These are phyloP conservation scores for Alternaria sp. DNA, from an alignment of 2,329 filamentous ascomycete genomes.

Conservation along the genomic window DNA sequence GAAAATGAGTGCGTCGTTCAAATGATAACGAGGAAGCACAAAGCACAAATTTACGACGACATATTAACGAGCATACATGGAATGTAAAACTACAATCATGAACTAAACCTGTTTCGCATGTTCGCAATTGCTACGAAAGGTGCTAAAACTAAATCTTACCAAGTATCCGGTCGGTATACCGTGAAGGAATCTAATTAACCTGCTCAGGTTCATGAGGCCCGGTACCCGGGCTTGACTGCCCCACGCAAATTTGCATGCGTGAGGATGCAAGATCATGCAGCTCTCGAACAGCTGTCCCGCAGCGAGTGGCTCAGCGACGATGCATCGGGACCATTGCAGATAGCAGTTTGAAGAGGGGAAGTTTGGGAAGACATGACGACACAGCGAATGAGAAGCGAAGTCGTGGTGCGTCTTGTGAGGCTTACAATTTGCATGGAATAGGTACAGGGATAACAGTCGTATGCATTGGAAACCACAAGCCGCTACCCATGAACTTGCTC, in stretches of 20 bases:
- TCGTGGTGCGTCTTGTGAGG: conserved; percentile 35
- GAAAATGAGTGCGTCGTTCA: background rate
- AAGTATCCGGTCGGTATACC: background rate
- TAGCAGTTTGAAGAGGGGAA: background rate
- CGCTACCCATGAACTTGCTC: background rate
- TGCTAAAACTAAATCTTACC: background rate
- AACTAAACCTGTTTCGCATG: background rate
- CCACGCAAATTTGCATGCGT: conserved; percentile 19
- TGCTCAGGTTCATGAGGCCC: background rate
- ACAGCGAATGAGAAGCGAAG: conserved; percentile 2
- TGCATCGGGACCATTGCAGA: conserved; percentile 3
- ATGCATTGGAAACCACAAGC: background rate
- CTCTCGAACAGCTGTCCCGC: conserved; percentile 34
- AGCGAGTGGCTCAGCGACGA: conserved; percentile 27
- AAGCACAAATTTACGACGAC: background rate
- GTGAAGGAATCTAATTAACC: background rate
- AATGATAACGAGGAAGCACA: background rate
- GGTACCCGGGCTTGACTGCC: background rate
- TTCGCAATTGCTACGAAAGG: background rate
- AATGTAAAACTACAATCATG: conserved; percentile 8
- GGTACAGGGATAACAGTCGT: background rate
- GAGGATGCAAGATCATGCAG: conserved; percentile 13
- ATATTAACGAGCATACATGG: background rate
- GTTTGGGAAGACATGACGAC: background rate
- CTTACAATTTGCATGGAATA: background rate